Conservation (phyloP, 1,284 basidiomycete genomes). For the Ceratobasidium sp. region DNA sequence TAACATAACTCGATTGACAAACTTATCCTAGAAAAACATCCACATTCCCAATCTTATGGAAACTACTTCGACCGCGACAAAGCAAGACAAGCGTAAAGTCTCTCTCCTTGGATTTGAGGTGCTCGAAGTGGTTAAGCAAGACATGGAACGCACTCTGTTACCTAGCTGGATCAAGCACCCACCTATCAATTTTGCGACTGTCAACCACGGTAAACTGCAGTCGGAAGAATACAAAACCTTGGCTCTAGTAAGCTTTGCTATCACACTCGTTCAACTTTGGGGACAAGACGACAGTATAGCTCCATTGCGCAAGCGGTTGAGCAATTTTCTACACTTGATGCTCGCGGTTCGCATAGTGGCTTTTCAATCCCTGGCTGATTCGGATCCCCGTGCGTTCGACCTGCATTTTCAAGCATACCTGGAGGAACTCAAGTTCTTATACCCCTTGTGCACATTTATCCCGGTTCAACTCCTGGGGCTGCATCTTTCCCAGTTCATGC, state of each 20-base stretch:
- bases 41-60: not conserved
- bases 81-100: too few species aligned
- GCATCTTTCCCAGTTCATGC: conserved; percentile 37
- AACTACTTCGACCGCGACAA: too few species aligned
- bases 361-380: not conserved
- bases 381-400: conserved; percentile 2
- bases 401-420: conserved; percentile 9
- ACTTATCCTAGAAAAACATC: not conserved
- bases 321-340: conserved; percentile 31
- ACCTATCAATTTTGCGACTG: conserved; percentile 40
- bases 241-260: conserved; percentile 45
- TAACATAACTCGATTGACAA: not conserved
- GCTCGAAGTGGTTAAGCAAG: conserved; percentile 4
- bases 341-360: conserved; percentile 21
- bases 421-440: not conserved
- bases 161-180: conserved; percentile 43
- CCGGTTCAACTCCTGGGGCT: conserved; percentile 37
- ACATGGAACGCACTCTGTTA: conserved; percentile 29
- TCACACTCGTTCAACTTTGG: conserved; percentile 46
- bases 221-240: conserved; percentile 49
- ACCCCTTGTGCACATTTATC: conserved; percentile 9
- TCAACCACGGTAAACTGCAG: conserved; percentile 40
- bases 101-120: not conserved
- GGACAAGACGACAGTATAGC: not conserved
- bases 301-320: not conserved